A percentile compares a stretch with the other conserved stretches of the same genome.
Evolutionary conservation across 345 rosid species (phyloP).

Genomic region (Adansonia digitata): DNA sequence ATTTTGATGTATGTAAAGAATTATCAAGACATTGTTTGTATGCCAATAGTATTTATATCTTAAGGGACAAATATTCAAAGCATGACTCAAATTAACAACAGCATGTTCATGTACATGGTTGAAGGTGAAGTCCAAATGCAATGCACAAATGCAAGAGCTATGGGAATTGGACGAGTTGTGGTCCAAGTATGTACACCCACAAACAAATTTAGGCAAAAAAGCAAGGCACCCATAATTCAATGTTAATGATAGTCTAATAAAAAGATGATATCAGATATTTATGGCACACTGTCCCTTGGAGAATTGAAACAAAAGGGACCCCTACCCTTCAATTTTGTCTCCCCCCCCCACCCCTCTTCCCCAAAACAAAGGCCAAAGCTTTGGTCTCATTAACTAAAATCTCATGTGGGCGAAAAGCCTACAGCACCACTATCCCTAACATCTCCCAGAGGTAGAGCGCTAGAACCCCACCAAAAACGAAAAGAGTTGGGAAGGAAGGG

Average conservation of each 20-base stretch:
- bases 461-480: not conserved
- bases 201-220: not conserved
- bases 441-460: not conserved
- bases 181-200: not conserved
- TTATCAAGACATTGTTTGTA: not conserved
- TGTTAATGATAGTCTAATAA: not conserved
- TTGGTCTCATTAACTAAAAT: not conserved
- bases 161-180: not conserved
- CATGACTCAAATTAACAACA: not conserved
- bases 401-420: not conserved
- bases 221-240: not conserved
- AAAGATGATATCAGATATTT: not conserved
- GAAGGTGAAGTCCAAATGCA: not conserved
- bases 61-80: not conserved
- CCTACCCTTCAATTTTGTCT: not conserved
- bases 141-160: not conserved
- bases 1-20: not conserved
- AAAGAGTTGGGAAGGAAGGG: too few relatives aligned
- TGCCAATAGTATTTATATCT: not conserved
- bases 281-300: not conserved
- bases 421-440: not conserved
- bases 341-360: too few relatives aligned
- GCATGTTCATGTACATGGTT: not conserved
- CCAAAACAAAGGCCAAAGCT: not conserved
- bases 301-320: not conserved